Conservation (phyloP, 192 early-diverging fungal genomes). For the Linnemannia exigua region DNA sequence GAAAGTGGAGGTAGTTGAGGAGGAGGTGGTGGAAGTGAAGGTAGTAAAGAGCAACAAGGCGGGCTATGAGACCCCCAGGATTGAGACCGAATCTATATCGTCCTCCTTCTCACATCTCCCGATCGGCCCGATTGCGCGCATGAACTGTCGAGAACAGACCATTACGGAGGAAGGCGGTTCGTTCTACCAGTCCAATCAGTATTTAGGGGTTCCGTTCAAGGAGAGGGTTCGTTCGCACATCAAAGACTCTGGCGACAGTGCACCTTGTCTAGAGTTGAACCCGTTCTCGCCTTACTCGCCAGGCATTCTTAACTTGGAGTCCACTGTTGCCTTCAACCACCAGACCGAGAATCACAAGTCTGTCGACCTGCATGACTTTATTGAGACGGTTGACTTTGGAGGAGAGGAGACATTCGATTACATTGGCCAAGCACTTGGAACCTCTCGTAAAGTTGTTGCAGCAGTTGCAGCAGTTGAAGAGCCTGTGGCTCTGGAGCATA, state of each 20-base stretch:
- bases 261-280: constrained; percentile 19
- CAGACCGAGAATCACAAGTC: neutral
- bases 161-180: neutral
- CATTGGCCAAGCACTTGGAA: neutral
- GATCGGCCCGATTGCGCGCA: constrained; percentile 44
- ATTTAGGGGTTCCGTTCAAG: neutral
- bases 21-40: too few species aligned
- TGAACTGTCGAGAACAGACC: constrained; percentile 27
- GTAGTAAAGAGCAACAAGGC: neutral
- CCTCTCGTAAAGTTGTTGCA: neutral
- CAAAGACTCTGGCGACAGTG: neutral
- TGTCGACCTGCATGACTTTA: constrained; percentile 26
- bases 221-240: constrained; percentile 9
- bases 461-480: constrained; percentile 6
- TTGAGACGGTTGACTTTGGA: neutral
- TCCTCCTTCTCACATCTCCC: neutral
- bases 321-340: neutral
- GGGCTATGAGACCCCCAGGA: neutral
- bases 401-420: constrained; percentile 6
- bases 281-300: constrained; percentile 45
- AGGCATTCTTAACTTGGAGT: constrained; percentile 7
- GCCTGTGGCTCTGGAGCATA: neutral
- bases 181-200: neutral
- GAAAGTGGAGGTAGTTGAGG: too few species aligned
- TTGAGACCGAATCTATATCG: neutral